Evolutionary conservation across 495 filamentous ascomycete species (phyloP), one percentile per base, ranked within the genome.

Genomic region (Aspergillus avenaceus): DNA sequence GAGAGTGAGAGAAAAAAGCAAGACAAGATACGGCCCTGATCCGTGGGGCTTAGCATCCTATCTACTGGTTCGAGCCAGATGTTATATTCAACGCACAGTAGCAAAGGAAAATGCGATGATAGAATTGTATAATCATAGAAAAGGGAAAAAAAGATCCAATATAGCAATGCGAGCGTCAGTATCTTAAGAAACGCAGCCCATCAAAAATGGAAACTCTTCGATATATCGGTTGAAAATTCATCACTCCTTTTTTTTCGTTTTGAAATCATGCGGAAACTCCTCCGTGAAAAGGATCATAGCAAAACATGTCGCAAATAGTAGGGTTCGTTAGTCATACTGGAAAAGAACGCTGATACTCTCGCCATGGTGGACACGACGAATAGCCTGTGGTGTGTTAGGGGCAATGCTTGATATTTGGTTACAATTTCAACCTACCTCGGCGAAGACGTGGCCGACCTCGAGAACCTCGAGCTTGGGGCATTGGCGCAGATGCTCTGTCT

Each of bases 271-370:
- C 32, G 7, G 44, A 41, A 32, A 11, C 13, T 53, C 50, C 19
- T 53, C 49, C 38, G 28, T 6, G 14, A 43, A 34, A 50, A 38
- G 52, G 50, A 57, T 22, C 4, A 49, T 5, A 49, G 18, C 18
- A 31, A 48, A 45, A 47, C 36, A 51, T 24, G 34, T 42, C 46
- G 9, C 27, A 48, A n/a, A n/a, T 37, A 21, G 9, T 47, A 50
- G 40, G 36, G 22, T 46, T 37, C 40, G 51, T 75, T 68, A 80
- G 48, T 95, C 88, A 59, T 93, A 89, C 72, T 93, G 90, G 70
- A 98, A 97, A 46, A 98, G 81, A 45, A 93, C 90, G 66, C 91
- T 96, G 70, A 98, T 96, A 59, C 90, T 96, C 74, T 98, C 93
- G 49, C 93, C 93, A 71, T 97, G 91, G 69, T 97, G 93, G 44